phyloP scores from a whole-genome alignment of 805 yeast species.

The Jamesozyma spencerorum region DNA sequence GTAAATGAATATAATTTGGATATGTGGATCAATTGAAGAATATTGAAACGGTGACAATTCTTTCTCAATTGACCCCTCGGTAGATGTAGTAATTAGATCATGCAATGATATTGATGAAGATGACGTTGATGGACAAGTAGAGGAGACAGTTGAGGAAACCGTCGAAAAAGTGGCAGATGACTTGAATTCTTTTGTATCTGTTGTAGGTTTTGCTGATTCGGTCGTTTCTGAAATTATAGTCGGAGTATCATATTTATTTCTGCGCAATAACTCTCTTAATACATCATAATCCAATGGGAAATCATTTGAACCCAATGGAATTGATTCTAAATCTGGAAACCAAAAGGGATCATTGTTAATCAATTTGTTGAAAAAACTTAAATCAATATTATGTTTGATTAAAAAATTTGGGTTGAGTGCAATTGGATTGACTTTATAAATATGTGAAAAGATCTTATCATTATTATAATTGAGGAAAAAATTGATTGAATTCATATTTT shows the following conservation, averaged over 20 bases:
- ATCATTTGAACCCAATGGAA: slow-evolving; percentile 20
- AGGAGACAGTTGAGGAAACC: not conserved
- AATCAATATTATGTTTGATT: slow-evolving; percentile 14
- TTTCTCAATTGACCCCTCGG: not conserved
- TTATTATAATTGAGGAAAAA: slow-evolving; percentile 30
- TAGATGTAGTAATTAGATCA: not conserved
- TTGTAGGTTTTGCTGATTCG: not conserved
- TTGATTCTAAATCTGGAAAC: slow-evolving; percentile 29
- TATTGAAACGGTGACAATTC: slow-evolving; percentile 12
- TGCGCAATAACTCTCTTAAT: slow-evolving; percentile 21
- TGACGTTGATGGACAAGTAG: not conserved
- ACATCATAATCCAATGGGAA: slow-evolving; percentile 24
- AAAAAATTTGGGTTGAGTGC: not conserved
- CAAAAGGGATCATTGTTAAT: slow-evolving; percentile 28
- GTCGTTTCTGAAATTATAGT: not conserved
- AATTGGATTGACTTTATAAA: slow-evolving; percentile 12
- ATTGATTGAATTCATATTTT: slow-evolving; percentile 23
- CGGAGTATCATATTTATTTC: slow-evolving; percentile 18
- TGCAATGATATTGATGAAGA: not conserved
- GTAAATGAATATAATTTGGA: slow-evolving; percentile 65
- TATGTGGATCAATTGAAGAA: slow-evolving; percentile 60
- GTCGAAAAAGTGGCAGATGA: too few relatives aligned
- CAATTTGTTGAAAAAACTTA: slow-evolving; percentile 4
- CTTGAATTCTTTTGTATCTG: not conserved
- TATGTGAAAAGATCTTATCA: slow-evolving; percentile 22